Conservation (phyloP, 2,329 filamentous ascomycete species). For the Herpotrichia juniperi region DNA sequence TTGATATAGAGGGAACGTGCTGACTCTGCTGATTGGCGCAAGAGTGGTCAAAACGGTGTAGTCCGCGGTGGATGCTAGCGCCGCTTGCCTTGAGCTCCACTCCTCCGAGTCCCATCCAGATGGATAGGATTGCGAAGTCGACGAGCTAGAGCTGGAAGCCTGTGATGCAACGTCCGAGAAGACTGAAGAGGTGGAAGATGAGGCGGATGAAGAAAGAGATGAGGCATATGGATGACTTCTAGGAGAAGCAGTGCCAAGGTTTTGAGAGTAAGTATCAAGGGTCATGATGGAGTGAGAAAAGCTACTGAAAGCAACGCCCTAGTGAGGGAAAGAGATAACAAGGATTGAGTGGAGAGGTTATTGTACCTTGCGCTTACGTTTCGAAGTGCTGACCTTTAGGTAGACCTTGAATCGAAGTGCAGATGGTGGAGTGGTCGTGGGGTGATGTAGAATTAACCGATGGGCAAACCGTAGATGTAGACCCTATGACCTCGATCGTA, state of each 20-base stretch:
- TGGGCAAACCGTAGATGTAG: constrained; percentile 47
- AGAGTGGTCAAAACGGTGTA: constrained; percentile 27
- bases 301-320: constrained; percentile 26
- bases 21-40: constrained; percentile 42
- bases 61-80: constrained; percentile 28
- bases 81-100: constrained; percentile 34
- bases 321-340: constrained; percentile 29
- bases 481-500: constrained; percentile 42
- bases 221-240: constrained; percentile 67
- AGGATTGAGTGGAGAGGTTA: constrained; percentile 41
- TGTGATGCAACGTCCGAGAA: constrained; percentile 74
- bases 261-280: constrained; percentile 40
- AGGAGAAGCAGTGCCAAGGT: constrained; percentile 40
- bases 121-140: constrained; percentile 67
- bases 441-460: constrained; percentile 47
- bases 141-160: constrained; percentile 69
- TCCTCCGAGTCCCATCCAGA: constrained; percentile 50
- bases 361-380: constrained; percentile 39
- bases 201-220: constrained; percentile 75
- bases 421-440: constrained; percentile 47
- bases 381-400: constrained; percentile 43
- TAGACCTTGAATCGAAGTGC: constrained; percentile 40
- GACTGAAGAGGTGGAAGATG: constrained; percentile 76
- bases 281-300: constrained; percentile 43
- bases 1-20: constrained; percentile 45